Evolutionary conservation across 768 basidiomycete species (phyloP).

Genomic region (Terana coerulea): DNA sequence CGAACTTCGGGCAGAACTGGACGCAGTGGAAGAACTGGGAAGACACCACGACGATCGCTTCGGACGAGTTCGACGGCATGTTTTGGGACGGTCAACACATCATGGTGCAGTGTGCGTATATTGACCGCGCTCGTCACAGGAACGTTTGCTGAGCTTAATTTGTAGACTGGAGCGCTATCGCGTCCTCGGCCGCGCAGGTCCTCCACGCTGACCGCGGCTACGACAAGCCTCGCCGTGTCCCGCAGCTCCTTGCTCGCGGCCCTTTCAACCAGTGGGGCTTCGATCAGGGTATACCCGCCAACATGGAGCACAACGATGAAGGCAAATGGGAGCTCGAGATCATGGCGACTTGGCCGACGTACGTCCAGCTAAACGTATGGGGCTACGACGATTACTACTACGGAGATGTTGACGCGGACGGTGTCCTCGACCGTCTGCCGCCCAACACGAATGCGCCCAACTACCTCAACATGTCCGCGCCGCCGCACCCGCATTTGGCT

Average conservation of each 20-base stretch:
- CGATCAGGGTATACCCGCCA: conserved; percentile 72
- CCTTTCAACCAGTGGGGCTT: conserved; percentile 92
- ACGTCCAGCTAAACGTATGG: conserved; percentile 67
- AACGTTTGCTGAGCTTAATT: not conserved
- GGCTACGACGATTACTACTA: conserved; percentile 91
- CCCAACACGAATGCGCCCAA: conserved; percentile 85
- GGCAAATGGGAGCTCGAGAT: conserved; percentile 84
- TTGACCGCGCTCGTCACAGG: not conserved
- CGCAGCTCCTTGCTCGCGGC: conserved; percentile 84
- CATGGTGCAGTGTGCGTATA: conserved; percentile 77
- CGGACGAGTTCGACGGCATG: conserved; percentile 46
- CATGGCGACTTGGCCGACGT: conserved; percentile 89
- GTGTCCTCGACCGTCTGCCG: conserved; percentile 84
- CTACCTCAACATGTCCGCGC: conserved; percentile 88
- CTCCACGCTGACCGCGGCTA: conserved; percentile 76
- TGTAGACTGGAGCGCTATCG: conserved; percentile 74
- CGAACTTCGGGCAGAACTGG: conserved; percentile 86
- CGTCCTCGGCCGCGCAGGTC: conserved; percentile 58
- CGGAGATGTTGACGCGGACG: conserved; percentile 85
- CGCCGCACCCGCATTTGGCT: conserved; percentile 81
- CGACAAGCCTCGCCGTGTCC: conserved; percentile 65
- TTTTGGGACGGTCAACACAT: conserved; percentile 87
- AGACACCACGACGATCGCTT: conserved; percentile 59
- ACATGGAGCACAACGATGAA: conserved; percentile 62
- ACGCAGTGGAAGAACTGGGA: conserved; percentile 79